Conservation (phyloP, 805 yeast species). For the Babjeviella inositovora region DNA sequence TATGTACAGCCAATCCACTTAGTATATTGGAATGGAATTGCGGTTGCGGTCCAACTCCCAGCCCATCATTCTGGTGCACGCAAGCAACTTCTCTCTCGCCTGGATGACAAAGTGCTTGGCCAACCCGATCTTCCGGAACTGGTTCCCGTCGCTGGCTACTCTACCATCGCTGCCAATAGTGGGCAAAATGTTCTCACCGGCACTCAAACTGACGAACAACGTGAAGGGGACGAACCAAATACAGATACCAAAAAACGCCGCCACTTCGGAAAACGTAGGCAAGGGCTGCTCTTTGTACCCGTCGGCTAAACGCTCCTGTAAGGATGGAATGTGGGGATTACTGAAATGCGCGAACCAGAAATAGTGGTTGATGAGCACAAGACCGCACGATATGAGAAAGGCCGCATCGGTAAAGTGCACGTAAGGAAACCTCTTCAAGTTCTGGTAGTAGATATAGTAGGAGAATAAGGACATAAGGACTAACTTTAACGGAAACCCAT, state of each 20-base stretch:
- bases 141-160: no score
- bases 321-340: slow-evolving; percentile 56
- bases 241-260: slow-evolving; percentile 89
- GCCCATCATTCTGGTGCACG: no score
- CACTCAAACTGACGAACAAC: slow-evolving; percentile 79
- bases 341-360: slow-evolving; percentile 83
- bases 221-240: slow-evolving; percentile 94
- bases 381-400: slow-evolving; percentile 53
- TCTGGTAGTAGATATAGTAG: slow-evolving; percentile 60
- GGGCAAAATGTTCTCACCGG: slow-evolving; percentile 82
- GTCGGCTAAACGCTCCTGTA: slow-evolving; percentile 39
- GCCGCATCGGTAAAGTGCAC: slow-evolving; percentile 58
- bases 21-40: no score
- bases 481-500: slow-evolving; percentile 62
- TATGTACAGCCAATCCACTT: no score
- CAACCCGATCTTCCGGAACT: no score
- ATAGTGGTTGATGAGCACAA: slow-evolving; percentile 70
- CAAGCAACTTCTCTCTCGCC: no score
- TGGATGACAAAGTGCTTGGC: no score
- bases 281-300: slow-evolving; percentile 47
- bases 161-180: slow-evolving; percentile 11
- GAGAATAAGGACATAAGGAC: slow-evolving; percentile 55
- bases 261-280: slow-evolving; percentile 76
- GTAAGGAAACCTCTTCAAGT: slow-evolving; percentile 70
- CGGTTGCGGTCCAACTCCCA: no score